Conservation (phyloP, 257 asterid genomes). For the Solanum raphanifolium region DNA sequence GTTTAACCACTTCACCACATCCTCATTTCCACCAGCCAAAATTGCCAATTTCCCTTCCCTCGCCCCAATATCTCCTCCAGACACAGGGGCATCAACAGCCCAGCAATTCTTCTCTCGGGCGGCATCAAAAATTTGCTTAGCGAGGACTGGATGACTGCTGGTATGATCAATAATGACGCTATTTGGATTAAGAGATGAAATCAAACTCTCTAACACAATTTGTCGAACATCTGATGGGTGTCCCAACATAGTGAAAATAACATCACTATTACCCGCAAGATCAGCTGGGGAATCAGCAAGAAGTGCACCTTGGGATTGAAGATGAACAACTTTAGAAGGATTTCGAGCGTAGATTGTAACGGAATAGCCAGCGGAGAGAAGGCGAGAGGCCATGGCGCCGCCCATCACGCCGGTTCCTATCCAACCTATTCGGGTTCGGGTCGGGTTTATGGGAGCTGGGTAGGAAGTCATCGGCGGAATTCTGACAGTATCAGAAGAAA, state of each 20-base stretch:
- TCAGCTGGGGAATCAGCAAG: conserved; percentile 36
- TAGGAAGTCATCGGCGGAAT: conserved; percentile 21
- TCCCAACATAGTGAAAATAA: conserved; percentile 74
- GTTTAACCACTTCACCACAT: conserved; percentile 57
- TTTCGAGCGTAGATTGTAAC: conserved; percentile 63
- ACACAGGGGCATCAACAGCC: conserved; percentile 76
- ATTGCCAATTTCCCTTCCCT: conserved; percentile 55
- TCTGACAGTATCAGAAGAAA: neutral
- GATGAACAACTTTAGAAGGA: conserved; percentile 43
- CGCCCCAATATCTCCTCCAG: conserved; percentile 87
- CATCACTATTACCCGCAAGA: conserved; percentile 41
- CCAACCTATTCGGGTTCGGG: conserved; percentile 75
- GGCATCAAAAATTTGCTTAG: conserved; percentile 30
- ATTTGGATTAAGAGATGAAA: conserved; percentile 39
- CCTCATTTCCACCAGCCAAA: conserved; percentile 56
- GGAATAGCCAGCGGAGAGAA: conserved; percentile 68
- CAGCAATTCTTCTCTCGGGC: conserved; percentile 37
- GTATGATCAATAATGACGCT: conserved; percentile 66
- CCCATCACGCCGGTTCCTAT: conserved; percentile 94
- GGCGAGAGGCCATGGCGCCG: conserved; percentile 74
- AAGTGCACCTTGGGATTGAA: conserved; percentile 65
- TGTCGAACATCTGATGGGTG: conserved; percentile 83
- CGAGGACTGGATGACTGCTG: conserved; percentile 65
- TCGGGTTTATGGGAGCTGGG: conserved; percentile 37
- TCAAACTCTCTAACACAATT: conserved; percentile 37